These are phyloP conservation scores for Paramyrothecium roridum DNA, from an alignment of 2,329 filamentous ascomycete species.

Conservation along the genomic window DNA sequence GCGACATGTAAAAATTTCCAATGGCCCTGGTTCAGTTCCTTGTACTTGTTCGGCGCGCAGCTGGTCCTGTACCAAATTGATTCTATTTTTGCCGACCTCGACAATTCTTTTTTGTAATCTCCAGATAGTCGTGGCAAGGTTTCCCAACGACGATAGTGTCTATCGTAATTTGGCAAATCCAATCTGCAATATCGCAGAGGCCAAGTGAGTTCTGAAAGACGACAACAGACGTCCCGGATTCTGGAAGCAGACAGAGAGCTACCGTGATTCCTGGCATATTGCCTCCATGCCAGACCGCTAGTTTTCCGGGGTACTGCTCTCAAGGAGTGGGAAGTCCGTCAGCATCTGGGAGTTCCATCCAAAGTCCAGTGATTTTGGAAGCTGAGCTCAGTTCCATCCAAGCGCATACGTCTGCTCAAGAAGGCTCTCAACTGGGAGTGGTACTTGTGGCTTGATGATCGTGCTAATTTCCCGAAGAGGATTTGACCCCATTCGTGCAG, in stretches of 20 bases:
- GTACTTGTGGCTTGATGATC: conserved; percentile 1
- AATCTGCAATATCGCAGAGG: conserved; percentile 6
- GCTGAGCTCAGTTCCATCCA: conserved; percentile 5
- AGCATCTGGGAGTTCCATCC: conserved; percentile 5
- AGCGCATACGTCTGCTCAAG: conserved; percentile 4
- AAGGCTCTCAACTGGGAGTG: not conserved
- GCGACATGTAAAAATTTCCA: not conserved
- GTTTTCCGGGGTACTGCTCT: not conserved
- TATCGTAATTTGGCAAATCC: conserved; percentile 6
- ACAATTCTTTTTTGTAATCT: not conserved
- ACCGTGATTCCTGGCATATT: conserved; percentile 4
- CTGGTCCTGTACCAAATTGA: not conserved
- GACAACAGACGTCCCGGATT: conserved; percentile 2
- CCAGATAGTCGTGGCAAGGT: conserved; percentile 3
- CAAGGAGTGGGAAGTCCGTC: conserved; percentile 5
- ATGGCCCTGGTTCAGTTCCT: not conserved
- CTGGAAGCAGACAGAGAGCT: conserved; percentile 6
- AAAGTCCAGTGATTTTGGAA: conserved; percentile 6
- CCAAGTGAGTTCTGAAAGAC: conserved; percentile 8
- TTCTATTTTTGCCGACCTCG: not conserved
- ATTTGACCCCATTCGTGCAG: not conserved
- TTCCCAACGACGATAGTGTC: conserved; percentile 4
- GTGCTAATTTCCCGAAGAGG: not conserved
- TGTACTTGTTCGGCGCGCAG: not conserved
- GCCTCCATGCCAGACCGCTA: conserved; percentile 7